Conservation (phyloP, 805 yeast genomes). For the Myxozyma nipponensis region DNA sequence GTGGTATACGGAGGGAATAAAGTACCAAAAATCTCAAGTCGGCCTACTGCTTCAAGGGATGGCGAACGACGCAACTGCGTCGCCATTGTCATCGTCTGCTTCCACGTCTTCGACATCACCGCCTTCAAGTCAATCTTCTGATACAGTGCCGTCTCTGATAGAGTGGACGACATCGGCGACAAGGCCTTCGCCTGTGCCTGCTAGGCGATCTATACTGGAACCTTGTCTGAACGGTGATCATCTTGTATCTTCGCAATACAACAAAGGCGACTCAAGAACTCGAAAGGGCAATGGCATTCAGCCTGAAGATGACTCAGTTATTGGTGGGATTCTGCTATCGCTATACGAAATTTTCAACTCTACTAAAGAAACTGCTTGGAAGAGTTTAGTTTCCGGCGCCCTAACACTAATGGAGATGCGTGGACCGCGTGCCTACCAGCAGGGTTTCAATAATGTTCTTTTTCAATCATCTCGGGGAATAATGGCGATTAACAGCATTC, state of each 20-base stretch:
- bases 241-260: not conserved
- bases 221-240: not conserved
- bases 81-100: not conserved
- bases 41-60: not conserved
- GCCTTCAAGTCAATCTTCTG: not conserved
- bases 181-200: not conserved
- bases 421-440: conserved; percentile 11
- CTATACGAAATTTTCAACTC: conserved; percentile 13
- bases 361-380: conserved; percentile 7
- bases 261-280: not conserved
- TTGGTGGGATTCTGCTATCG: conserved; percentile 13
- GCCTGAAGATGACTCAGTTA: conserved; percentile 13
- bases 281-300: conserved; percentile 16
- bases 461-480: conserved; percentile 15
- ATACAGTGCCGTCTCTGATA: not conserved
- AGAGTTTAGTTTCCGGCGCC: conserved; percentile 11
- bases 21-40: conserved; percentile 9
- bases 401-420: conserved; percentile 13
- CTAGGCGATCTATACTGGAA: not conserved
- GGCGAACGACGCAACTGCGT: not conserved
- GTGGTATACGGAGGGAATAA: conserved; percentile 13
- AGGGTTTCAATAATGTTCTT: conserved; percentile 3
- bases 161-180: not conserved
- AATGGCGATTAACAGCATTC: conserved; percentile 4
- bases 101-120: not conserved